Conservation (phyloP, 768 basidiomycete species). For the Trametes punicea region DNA sequence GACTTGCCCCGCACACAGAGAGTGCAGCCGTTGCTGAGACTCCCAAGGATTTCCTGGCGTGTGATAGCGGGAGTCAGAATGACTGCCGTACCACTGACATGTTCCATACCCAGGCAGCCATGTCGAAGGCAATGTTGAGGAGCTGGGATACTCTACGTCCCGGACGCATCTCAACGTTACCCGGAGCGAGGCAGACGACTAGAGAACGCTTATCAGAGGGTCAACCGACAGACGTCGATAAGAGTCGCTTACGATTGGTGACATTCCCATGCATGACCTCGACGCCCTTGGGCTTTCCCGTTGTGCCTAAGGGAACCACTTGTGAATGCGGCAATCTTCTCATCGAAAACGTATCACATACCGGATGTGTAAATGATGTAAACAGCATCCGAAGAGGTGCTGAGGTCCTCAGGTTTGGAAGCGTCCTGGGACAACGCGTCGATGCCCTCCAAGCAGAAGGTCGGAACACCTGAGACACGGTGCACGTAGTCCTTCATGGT, state of each 20-base stretch:
- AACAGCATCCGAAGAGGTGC: constrained; percentile 38
- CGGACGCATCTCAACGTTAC: constrained; percentile 57
- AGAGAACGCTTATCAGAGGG: not conserved
- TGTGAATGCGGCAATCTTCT: not conserved
- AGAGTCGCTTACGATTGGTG: constrained; percentile 45
- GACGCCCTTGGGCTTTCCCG: constrained; percentile 57
- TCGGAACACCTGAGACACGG: constrained; percentile 19
- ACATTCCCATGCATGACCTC: constrained; percentile 58
- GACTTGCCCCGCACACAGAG: constrained; percentile 51
- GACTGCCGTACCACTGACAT: not conserved
- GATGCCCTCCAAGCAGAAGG: constrained; percentile 26
- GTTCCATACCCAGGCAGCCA: constrained; percentile 53
- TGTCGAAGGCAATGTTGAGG: constrained; percentile 64
- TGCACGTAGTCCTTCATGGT: constrained; percentile 32
- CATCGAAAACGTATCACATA: constrained; percentile 24
- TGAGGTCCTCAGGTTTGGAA: constrained; percentile 37
- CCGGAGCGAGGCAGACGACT: constrained; percentile 47
- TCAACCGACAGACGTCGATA: no score
- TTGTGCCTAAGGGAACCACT: constrained; percentile 38
- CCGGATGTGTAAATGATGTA: constrained; percentile 66
- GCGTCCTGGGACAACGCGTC: not conserved
- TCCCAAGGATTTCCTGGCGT: constrained; percentile 44
- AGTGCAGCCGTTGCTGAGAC: constrained; percentile 49
- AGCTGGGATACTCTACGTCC: constrained; percentile 56
- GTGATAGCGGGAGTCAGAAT: not conserved